Conservation (phyloP, 208 protist species). For the Trypanosoma caninum region DNA sequence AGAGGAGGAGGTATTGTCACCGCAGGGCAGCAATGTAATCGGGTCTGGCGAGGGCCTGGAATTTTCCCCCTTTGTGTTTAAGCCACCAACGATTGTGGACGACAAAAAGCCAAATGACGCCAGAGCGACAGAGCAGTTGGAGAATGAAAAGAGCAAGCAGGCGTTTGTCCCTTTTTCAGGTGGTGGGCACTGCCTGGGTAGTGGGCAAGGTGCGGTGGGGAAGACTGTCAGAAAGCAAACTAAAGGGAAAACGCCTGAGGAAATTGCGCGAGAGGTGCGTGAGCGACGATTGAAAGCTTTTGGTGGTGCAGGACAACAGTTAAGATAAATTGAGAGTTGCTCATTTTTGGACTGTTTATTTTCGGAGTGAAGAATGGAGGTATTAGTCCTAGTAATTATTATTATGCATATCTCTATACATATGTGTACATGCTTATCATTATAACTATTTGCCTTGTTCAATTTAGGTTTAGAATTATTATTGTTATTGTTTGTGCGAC, state of each 20-base stretch:
- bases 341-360: background rate
- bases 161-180: constrained; percentile 25
- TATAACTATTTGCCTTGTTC: no score
- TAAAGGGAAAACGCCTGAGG: constrained; percentile 10
- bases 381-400: background rate
- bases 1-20: constrained; percentile 16
- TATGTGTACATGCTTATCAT: no score
- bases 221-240: background rate
- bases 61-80: constrained; percentile 58
- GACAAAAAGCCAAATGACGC: background rate
- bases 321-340: background rate
- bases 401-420: background rate
- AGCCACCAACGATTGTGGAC: constrained; percentile 47
- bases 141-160: constrained; percentile 3
- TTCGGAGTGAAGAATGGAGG: background rate
- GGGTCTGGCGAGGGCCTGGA: constrained; percentile 44
- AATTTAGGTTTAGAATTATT: no score
- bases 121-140: background rate
- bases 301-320: constrained; percentile 6
- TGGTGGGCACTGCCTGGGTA: constrained; percentile 18
- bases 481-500: background rate
- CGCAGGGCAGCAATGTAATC: constrained; percentile 52
- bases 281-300: constrained; percentile 43
- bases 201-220: background rate
- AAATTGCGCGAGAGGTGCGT: constrained; percentile 25